Base-by-base conservation (phyloP, 495 filamentous ascomycete genomes). In the Trichodelitschia bisporula region DNA sequence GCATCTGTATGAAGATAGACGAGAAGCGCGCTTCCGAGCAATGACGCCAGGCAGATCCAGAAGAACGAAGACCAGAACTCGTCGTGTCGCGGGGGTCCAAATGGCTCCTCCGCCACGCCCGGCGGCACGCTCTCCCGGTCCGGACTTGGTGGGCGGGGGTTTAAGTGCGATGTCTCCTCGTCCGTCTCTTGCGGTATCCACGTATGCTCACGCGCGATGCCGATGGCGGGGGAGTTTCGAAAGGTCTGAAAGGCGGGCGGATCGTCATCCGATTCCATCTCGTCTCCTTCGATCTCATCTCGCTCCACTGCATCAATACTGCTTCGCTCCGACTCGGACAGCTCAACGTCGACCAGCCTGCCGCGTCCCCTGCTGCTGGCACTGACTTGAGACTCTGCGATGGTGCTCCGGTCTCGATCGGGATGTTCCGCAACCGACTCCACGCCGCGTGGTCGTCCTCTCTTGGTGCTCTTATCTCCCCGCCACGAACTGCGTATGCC, bases 171-270 rank as follows among this genome's bases (percentile, higher is more conserved):
- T 1, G 53, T 39, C 32, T 58, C 55, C 29, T 54, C 46, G 28
- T 54, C 49, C 10, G 53, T 61, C 34, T 66, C 62, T 29, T 52
- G 35, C 10, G 60, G 56, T 36, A 60, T 46, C 11, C 57, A 57
- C 17, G 44, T 28, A 41, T 28, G 53, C 40, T 19, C 45, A 46
- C 12, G 17, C 20, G 36, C 36, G 8, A 30, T 21, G 19, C 32
- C 33, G 4, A 19, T 34, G 18, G 44, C 41, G 2, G 66, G 59
- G 20, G 53, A 49, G 40, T 59, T 63, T 35, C 71, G 54, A 47
- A 93, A 91, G 36, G 73, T 64, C 42, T 95, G 86, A 38, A 90
- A 76, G 6, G 80, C 67, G 14, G 83, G 76, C n/a, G 80, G 75
- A 21, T 69, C 62, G 30, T 75, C 68, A 35, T 77, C 66, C n/a